phyloP scores from a whole-genome alignment of 805 yeast species.

The Wickerhamiella siamensis region DNA sequence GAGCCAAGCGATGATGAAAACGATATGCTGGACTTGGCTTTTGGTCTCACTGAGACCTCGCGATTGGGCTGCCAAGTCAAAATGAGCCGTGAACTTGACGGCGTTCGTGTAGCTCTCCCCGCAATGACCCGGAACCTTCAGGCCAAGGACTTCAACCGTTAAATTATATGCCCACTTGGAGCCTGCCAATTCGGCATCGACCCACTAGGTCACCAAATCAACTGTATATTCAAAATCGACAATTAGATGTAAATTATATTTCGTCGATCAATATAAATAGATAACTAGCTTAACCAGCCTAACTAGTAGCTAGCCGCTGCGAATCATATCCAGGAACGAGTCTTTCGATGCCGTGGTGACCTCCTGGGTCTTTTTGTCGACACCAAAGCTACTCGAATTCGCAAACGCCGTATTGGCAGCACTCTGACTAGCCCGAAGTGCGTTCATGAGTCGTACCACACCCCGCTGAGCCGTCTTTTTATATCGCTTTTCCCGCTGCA shows the following conservation, averaged over 20 bases:
- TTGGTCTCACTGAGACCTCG: slow-evolving; percentile 93
- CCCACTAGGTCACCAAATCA: no score
- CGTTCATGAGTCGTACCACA: slow-evolving; percentile 72
- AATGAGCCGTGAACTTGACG: slow-evolving; percentile 84
- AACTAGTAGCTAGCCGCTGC: slow-evolving; percentile 17
- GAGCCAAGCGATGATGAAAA: slow-evolving; percentile 97
- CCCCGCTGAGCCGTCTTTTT: slow-evolving; percentile 80
- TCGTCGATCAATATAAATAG: no score
- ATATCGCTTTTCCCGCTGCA: slow-evolving; percentile 54
- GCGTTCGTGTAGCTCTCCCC: slow-evolving; percentile 87
- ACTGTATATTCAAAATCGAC: no score
- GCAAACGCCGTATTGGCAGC: slow-evolving; percentile 29
- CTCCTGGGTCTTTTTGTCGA: slow-evolving; percentile 27
- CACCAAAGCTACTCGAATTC: slow-evolving; percentile 9
- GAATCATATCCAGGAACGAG: slow-evolving; percentile 75
- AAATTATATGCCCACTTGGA: no score
- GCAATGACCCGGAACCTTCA: slow-evolving; percentile 94
- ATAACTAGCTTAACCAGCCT: no score
- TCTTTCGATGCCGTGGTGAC: slow-evolving; percentile 73
- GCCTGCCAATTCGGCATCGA: no score
- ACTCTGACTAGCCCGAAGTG: slow-evolving; percentile 65
- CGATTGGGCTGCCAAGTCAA: slow-evolving; percentile 88
- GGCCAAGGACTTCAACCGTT: slow-evolving; percentile 47
- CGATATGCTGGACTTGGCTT: slow-evolving; percentile 95
- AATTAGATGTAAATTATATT: no score